Base-by-base conservation (phyloP, 2,329 filamentous ascomycete species). In the Hypoxylon sp. region DNA sequence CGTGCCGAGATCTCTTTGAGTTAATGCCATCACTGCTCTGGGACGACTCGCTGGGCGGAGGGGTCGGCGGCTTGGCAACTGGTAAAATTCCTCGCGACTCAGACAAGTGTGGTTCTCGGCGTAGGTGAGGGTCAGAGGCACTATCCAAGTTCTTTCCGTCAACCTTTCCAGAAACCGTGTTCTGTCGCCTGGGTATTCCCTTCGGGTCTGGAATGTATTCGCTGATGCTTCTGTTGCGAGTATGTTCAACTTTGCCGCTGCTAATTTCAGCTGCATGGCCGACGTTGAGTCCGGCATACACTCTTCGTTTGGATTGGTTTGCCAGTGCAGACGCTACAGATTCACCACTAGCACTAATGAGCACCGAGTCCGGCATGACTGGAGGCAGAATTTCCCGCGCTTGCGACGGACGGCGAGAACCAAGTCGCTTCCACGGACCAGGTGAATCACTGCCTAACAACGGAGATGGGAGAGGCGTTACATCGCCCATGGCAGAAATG, bases 21-120 rank as follows among this genome's bases (percentile, higher is more conserved):
- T 84, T 80, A 34, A 80, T 80, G 57, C 74, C 76, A 43, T 83
- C 79, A 46, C 76, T 75, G 68, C 80, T 85, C 51, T 82, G 77
- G 2, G 87, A 88, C 71, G 82, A 93, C 82, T 92, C 91, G 75
- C 91, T 96, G 5, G 91, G 89, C 6, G 94, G 93, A 29, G 95
- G 94, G 0, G 93, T 96, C 0, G 93, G 93, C 58, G 86, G 90
- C 73, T 87, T 85, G 21, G 84, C 79, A n/a, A 87, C 80, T 1
- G 85, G 80, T 0, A 88, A 87, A 55, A 97, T 82, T 6, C 94
- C 94, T 69, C 94, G 87, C 39, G 92, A 88, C 41, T 91, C 86
- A 1, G 93, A 94, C 12, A 97, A 83, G 77, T 96, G 91, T 52
- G 90, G 87, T 77, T 98, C 95, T 32, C 95, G 88, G 69, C 94